A percentile compares a stretch with the other conserved stretches of the same genome.
Evolutionary conservation across 2,329 filamentous ascomycete species (phyloP).

Genomic region (Hawksworthiomyces lignivorus): DNA sequence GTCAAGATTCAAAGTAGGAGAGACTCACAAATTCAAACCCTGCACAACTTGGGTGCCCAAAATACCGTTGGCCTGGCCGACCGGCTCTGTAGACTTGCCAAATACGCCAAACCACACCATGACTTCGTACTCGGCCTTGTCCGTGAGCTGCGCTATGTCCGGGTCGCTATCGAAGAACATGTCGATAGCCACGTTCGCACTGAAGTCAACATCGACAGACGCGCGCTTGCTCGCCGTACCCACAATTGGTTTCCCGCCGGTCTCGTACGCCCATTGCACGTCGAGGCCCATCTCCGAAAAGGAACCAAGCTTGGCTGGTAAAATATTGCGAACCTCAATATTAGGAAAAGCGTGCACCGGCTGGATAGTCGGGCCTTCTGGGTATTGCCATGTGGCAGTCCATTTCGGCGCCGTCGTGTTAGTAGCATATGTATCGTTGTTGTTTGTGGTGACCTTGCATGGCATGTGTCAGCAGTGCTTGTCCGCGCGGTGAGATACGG

Average conservation of each 20-base stretch:
- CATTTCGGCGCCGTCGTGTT: slow-evolving; percentile 39
- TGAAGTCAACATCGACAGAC: slow-evolving; percentile 24
- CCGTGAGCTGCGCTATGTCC: background rate
- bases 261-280: slow-evolving; percentile 44
- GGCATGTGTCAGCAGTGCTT: no score
- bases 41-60: slow-evolving; percentile 29
- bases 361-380: slow-evolving; percentile 26
- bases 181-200: slow-evolving; percentile 49
- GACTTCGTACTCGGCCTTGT: slow-evolving; percentile 27
- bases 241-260: no score
- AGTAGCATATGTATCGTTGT: slow-evolving; percentile 43
- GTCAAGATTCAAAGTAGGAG: no score
- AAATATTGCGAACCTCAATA: slow-evolving; percentile 33
- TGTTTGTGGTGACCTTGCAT: slow-evolving; percentile 38
- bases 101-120: slow-evolving; percentile 49
- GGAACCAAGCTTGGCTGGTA: slow-evolving; percentile 33
- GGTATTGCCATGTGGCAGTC: slow-evolving; percentile 46
- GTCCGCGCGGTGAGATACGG: no score
- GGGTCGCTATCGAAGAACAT: slow-evolving; percentile 47
- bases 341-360: slow-evolving; percentile 50
- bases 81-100: slow-evolving; percentile 38
- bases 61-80: slow-evolving; percentile 31
- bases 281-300: slow-evolving; percentile 34
- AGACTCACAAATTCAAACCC: slow-evolving; percentile 29
- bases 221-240: background rate